A percentile compares a stretch with the other conserved stretches of the same genome.
phyloP scores from a whole-genome alignment of 495 filamentous ascomycete species.

The Aspergillus kassunensis region DNA sequence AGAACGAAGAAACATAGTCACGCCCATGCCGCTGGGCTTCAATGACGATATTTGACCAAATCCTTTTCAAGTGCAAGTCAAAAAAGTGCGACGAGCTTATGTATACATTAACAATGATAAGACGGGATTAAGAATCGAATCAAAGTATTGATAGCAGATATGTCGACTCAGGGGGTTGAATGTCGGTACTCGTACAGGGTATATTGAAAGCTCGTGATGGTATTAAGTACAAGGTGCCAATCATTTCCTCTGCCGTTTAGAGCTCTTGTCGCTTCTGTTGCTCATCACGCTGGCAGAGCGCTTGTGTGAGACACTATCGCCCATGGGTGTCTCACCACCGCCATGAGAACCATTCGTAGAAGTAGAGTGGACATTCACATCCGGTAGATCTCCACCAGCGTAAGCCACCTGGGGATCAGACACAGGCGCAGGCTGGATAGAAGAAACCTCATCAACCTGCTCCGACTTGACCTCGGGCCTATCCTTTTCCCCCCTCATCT shows the following conservation, averaged over 20 bases:
- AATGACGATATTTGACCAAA: background rate
- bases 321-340: conserved; percentile 10
- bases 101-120: background rate
- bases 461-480: conserved; percentile 38
- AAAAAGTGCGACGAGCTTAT: background rate
- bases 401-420: conserved; percentile 6
- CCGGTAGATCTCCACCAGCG: background rate
- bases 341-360: background rate
- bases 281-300: conserved; percentile 74
- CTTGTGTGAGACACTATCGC: conserved; percentile 51
- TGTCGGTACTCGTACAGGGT: conserved; percentile 37
- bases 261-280: conserved; percentile 62
- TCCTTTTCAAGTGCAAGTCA: background rate
- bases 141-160: conserved; percentile 2
- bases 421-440: conserved; percentile 16
- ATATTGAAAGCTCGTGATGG: conserved; percentile 13
- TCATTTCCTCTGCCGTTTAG: conserved; percentile 68
- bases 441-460: conserved; percentile 25
- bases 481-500: conserved; percentile 24
- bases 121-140: background rate
- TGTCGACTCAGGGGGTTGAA: background rate
- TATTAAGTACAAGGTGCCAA: conserved; percentile 9
- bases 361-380: background rate
- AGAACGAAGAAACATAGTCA: background rate
- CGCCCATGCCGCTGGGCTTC: no score